phyloP scores from a whole-genome alignment of 2,329 filamentous ascomycete species.

The Monosporascus cannonballus region DNA sequence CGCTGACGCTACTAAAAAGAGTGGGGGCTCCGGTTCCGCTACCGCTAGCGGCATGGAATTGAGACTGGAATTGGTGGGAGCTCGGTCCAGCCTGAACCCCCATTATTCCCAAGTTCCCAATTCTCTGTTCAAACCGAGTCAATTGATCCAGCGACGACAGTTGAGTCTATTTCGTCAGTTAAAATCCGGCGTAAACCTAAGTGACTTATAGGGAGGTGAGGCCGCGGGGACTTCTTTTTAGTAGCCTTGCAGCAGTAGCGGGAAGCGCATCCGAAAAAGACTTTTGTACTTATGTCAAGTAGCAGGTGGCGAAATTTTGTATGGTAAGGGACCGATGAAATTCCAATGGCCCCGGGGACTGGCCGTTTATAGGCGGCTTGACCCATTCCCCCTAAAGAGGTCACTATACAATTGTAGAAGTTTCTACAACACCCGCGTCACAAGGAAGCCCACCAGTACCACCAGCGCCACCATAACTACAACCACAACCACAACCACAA shows the following conservation, averaged over 20 bases:
- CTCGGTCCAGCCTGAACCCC: slow-evolving; percentile 18
- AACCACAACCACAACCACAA: too few species aligned
- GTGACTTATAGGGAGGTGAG: too few species aligned
- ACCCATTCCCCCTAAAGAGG: slow-evolving; percentile 11
- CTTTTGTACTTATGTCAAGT: too few species aligned
- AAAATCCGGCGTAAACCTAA: too few species aligned
- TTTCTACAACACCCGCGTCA: slow-evolving; percentile 17
- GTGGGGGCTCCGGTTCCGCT: background rate
- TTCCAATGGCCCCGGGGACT: slow-evolving; percentile 18
- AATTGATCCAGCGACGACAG: too few species aligned
- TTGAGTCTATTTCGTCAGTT: too few species aligned
- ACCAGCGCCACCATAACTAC: too few species aligned
- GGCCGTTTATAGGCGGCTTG: slow-evolving; percentile 27
- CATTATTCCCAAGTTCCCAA: slow-evolving; percentile 9
- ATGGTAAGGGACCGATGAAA: slow-evolving; percentile 13
- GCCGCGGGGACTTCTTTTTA: too few species aligned
- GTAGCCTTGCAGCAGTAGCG: too few species aligned
- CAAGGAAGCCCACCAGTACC: slow-evolving; percentile 7
- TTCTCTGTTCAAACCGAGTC: too few species aligned
- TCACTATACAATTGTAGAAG: slow-evolving; percentile 21
- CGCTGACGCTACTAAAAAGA: background rate
- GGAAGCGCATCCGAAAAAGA: too few species aligned
- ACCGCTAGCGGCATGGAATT: background rate
- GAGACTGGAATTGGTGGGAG: background rate
- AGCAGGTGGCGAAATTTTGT: background rate